A percentile compares a stretch with the other conserved stretches of the same genome.
Conservation (phyloP, 2,329 filamentous ascomycete species). For the Leptographium radiaticola region DNA sequence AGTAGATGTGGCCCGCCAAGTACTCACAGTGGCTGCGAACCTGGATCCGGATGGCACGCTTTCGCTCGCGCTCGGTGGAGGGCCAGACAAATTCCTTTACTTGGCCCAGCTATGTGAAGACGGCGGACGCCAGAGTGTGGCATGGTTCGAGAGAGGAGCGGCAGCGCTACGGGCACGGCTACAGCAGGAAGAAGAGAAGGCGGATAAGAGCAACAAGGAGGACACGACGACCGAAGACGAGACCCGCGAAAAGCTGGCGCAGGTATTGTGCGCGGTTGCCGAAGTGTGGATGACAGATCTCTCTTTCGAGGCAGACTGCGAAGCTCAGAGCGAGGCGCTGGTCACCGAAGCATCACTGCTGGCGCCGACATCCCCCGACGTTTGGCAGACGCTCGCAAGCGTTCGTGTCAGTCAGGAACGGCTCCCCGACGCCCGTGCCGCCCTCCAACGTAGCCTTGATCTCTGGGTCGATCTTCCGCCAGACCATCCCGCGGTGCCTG, state of each 20-base stretch:
- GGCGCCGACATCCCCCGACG: conserved; percentile 68
- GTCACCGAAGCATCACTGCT: conserved; percentile 84
- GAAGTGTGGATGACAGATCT: conserved; percentile 99
- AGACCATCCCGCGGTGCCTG: conserved; percentile 59
- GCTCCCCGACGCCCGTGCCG: conserved; percentile 64
- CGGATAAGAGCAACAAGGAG: background rate
- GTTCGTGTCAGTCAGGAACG: conserved; percentile 82
- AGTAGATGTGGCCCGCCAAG: conserved; percentile 56
- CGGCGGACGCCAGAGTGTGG: conserved; percentile 51
- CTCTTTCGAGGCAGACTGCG: conserved; percentile 83
- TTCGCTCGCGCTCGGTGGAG: conserved; percentile 61
- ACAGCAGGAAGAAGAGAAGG: conserved; percentile 20
- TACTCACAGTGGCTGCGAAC: conserved; percentile 59
- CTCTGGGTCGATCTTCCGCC: conserved; percentile 72
- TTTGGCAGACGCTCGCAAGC: conserved; percentile 90
- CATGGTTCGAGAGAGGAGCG: conserved; percentile 59
- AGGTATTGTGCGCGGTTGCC: conserved; percentile 83
- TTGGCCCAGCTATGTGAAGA: conserved; percentile 76
- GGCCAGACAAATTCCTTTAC: conserved; percentile 89
- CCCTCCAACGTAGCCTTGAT: conserved; percentile 65
- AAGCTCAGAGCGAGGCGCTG: conserved; percentile 73
- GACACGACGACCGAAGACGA: conserved; percentile 21
- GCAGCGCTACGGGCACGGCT: conserved; percentile 49
- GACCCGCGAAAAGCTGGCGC: conserved; percentile 70
- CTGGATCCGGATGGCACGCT: conserved; percentile 64